Evolutionary conservation across 2,329 filamentous ascomycete species (phyloP), one percentile per base, ranked within the genome.

Genomic region (Cadophora sp.): DNA sequence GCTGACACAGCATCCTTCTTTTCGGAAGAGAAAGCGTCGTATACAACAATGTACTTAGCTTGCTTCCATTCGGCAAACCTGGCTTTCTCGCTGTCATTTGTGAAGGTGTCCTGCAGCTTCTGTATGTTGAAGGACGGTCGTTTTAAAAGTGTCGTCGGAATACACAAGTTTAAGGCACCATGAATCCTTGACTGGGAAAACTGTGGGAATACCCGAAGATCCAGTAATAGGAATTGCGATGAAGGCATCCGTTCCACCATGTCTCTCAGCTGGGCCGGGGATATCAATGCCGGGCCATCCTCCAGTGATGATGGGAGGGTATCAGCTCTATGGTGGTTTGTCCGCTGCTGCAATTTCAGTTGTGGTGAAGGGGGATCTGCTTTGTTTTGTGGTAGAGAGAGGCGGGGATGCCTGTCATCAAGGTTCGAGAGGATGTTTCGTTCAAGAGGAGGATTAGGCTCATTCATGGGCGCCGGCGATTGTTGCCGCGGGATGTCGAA

Each of bases 111-210:
- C 72, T 92, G 89, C 37, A 99, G 83, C 77, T 97, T 97, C 70
- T 94, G 86, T 14, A 97, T 87, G 73, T 95, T 95, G 80, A 97
- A 98, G 0, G 94, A 97, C 0, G 93, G 90, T 61, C 96, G 86
- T 80, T 98, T 98, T 22, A 99, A 81, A 16, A 99, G 82, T 0
- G 95, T 98, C 0, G 96, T 98, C 0, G 96, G 96, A 69, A 98
- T 97, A 77, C 96, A 98, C 5, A 99, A 83, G 77, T 97, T 98
- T 37, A 99, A 81, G 0, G 95, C 93, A n/a, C 91, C 90, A 61
- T 85, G 82, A 65, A 98, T 92, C 34, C 92, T 89, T 26, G 92
- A 90, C 56, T 87, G 85, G 0, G 89, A 86, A 76, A 91, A 97
- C 72, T 95, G 93, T 24, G 94, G 93, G 31, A 91, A 92, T 0